Percentiles rank a stretch among this genome's conserved stretches.
Evolutionary conservation across 2,329 filamentous ascomycete species (phyloP).

Genomic region (Pseudocercospora fijiensis): DNA sequence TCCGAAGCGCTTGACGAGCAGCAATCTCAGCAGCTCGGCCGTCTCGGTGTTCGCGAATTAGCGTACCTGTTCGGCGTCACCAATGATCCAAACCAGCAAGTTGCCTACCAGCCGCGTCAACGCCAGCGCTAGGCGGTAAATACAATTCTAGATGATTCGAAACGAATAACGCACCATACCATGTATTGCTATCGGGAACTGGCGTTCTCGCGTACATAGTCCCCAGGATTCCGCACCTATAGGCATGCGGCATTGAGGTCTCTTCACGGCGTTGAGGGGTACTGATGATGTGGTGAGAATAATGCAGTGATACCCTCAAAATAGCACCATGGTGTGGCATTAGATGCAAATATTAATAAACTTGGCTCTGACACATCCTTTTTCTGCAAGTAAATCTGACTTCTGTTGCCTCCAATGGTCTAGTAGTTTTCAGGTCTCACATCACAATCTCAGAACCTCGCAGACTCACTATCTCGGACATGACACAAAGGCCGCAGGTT

Average conservation of each 20-base stretch:
- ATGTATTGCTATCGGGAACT: neutral
- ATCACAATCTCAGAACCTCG: neutral
- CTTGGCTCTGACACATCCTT: neutral
- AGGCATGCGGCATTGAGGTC: neutral
- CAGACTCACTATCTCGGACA: conserved; percentile 1
- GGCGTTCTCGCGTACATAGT: neutral
- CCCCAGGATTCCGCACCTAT: neutral
- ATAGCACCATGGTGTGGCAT: neutral
- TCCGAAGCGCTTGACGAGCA: conserved; percentile 77
- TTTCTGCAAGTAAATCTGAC: too few species aligned
- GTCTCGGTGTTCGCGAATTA: conserved; percentile 66
- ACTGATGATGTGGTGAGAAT: neutral
- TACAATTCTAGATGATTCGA: neutral
- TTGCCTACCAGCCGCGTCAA: conserved; percentile 25
- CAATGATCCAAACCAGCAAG: conserved; percentile 25
- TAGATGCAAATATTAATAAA: neutral
- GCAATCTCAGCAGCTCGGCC: conserved; percentile 63
- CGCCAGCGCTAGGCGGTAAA: conserved; percentile 2
- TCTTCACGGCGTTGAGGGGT: neutral
- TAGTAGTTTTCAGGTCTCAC: too few species aligned
- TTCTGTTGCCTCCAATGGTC: too few species aligned
- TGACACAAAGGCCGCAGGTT: conserved; percentile 8
- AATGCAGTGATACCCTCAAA: neutral
- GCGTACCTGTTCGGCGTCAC: conserved; percentile 63
- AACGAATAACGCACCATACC: neutral